phyloP scores from a whole-genome alignment of 371 early-diverging fungal genomes.

The Mortierella sp. region DNA sequence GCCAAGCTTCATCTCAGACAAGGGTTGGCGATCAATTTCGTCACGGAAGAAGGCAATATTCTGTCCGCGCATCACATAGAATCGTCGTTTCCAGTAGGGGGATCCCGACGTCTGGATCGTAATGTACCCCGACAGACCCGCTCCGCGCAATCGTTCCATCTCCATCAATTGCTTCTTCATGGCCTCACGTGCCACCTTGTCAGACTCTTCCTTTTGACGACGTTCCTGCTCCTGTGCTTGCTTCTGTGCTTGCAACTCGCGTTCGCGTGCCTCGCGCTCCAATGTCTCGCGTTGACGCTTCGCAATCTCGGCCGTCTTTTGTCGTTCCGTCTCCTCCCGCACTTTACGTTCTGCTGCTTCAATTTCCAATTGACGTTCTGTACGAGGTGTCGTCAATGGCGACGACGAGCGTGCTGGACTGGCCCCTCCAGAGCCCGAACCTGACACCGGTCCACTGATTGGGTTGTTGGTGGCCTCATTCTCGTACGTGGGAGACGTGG shows the following conservation, averaged over 20 bases:
- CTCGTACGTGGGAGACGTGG: constrained; percentile 13
- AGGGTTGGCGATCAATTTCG: constrained; percentile 55
- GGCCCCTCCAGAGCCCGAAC: neutral
- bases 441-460: no score
- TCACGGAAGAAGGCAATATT: constrained; percentile 57
- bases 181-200: constrained; percentile 43
- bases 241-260: constrained; percentile 37
- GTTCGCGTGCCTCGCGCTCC: constrained; percentile 50
- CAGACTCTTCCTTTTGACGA: constrained; percentile 42
- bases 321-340: constrained; percentile 52
- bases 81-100: constrained; percentile 63
- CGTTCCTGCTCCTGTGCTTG: constrained; percentile 39
- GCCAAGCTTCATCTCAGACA: constrained; percentile 59
- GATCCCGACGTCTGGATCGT: constrained; percentile 56
- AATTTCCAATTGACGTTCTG: constrained; percentile 46
- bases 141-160: constrained; percentile 34
- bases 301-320: constrained; percentile 31
- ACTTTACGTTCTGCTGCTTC: constrained; percentile 38
- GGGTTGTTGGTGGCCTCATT: constrained; percentile 2
- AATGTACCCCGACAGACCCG: constrained; percentile 54
- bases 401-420: constrained; percentile 26
- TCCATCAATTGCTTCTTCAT: constrained; percentile 52
- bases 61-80: constrained; percentile 58
- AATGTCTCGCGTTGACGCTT: constrained; percentile 45
- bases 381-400: constrained; percentile 23